These are phyloP conservation scores for Moelleriella libera DNA, from an alignment of 2,329 filamentous ascomycete genomes.

Conservation along the genomic window DNA sequence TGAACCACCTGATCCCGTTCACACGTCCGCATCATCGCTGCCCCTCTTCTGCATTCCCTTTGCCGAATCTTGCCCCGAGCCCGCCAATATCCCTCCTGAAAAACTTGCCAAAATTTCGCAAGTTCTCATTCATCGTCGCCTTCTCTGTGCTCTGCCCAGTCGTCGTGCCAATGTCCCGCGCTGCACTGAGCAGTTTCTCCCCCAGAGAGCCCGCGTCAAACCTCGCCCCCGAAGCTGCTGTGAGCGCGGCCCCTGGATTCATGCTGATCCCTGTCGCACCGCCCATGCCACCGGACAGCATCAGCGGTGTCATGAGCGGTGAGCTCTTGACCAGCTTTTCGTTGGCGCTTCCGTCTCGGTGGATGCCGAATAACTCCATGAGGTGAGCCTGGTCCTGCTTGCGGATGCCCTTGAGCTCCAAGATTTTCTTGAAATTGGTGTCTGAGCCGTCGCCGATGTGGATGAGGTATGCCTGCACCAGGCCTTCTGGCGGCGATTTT, in stretches of 20 bases:
- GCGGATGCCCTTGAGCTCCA: slow-evolving; percentile 86
- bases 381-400: slow-evolving; percentile 72
- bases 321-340: slow-evolving; percentile 58
- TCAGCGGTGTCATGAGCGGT: slow-evolving; percentile 55
- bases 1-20: neutral
- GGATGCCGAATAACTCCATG: slow-evolving; percentile 68
- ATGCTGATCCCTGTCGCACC: slow-evolving; percentile 20
- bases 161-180: slow-evolving; percentile 64
- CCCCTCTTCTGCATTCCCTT: slow-evolving; percentile 28
- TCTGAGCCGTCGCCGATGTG: slow-evolving; percentile 92
- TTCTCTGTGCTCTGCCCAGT: slow-evolving; percentile 34
- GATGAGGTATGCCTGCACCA: slow-evolving; percentile 94
- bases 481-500: slow-evolving; percentile 76
- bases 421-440: slow-evolving; percentile 87
- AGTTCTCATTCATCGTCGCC: slow-evolving; percentile 75
- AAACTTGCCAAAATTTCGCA: slow-evolving; percentile 94
- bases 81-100: slow-evolving; percentile 78
- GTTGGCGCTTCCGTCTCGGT: slow-evolving; percentile 63
- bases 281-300: slow-evolving; percentile 28
- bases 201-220: slow-evolving; percentile 78
- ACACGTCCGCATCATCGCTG: slow-evolving; percentile 6
- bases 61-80: slow-evolving; percentile 60
- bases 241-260: slow-evolving; percentile 12
- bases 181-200: slow-evolving; percentile 77
- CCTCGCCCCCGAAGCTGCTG: slow-evolving; percentile 26